Percentiles rank a stretch among this genome's conserved stretches.
These are phyloP conservation scores for Leersia perrieri DNA, from an alignment of 176 grass and related monocot species.

Conservation along the genomic window DNA sequence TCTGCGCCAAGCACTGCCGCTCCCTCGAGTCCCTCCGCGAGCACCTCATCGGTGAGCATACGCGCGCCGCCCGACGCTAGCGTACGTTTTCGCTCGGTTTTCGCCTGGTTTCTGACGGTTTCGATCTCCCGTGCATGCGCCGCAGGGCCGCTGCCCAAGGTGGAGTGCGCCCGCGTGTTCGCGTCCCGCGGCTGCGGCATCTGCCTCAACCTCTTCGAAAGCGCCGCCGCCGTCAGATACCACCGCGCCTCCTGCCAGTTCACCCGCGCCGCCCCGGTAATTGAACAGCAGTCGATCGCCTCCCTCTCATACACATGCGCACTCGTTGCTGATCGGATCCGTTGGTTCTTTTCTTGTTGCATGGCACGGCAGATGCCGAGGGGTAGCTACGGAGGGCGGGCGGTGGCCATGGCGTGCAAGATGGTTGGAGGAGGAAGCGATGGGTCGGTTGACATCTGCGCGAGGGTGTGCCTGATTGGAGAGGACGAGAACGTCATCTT, in stretches of 20 bases:
- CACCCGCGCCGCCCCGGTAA: slow-evolving; percentile 62
- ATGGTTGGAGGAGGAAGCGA: slow-evolving; percentile 81
- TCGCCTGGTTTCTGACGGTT: background rate
- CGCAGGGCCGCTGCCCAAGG: slow-evolving; percentile 78
- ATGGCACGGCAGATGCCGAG: slow-evolving; percentile 48
- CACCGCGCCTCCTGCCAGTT: slow-evolving; percentile 75
- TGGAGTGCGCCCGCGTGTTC: slow-evolving; percentile 73
- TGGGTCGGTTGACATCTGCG: slow-evolving; percentile 66
- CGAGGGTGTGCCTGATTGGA: slow-evolving; percentile 61
- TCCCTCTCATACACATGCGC: background rate
- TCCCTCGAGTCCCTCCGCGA: slow-evolving; percentile 89
- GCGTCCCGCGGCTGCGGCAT: slow-evolving; percentile 59
- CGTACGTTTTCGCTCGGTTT: background rate
- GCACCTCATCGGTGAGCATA: slow-evolving; percentile 86
- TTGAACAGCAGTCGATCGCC: too few relatives aligned
- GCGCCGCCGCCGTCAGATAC: slow-evolving; percentile 44
- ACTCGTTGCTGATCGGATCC: background rate
- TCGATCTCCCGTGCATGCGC: background rate
- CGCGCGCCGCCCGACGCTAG: too few relatives aligned
- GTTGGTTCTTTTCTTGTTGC: background rate
- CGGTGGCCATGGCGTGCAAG: slow-evolving; percentile 67
- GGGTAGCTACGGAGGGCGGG: slow-evolving; percentile 38
- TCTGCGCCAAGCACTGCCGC: slow-evolving; percentile 84
- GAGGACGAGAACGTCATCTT: slow-evolving; percentile 83
- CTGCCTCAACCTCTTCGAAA: slow-evolving; percentile 81